phyloP scores from a whole-genome alignment of 163 green algal genomes.

The Coccomyxa subellipsoidea region DNA sequence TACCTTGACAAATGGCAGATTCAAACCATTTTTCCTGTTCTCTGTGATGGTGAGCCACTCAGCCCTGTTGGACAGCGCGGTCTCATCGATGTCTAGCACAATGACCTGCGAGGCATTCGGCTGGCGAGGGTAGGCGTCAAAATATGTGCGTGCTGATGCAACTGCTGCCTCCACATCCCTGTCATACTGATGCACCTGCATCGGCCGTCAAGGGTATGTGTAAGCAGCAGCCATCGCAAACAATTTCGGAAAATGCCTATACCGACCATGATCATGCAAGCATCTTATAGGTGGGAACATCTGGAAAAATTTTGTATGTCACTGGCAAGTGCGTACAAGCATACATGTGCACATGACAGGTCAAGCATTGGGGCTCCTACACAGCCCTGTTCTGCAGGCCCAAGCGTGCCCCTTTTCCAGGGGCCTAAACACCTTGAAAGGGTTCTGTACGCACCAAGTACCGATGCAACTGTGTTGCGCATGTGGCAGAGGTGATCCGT shows the following conservation, averaged over 20 bases:
- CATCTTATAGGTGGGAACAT: too few relatives aligned
- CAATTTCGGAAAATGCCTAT: too few relatives aligned
- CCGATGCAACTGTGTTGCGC: background rate
- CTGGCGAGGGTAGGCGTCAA: background rate
- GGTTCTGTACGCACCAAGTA: background rate
- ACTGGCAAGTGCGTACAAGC: too few relatives aligned
- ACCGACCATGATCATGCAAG: too few relatives aligned
- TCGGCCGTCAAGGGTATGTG: background rate
- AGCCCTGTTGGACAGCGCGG: constrained; percentile 50
- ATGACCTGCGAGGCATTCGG: constrained; percentile 16
- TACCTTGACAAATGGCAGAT: background rate
- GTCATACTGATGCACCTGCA: constrained; percentile 29
- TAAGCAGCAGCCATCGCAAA: background rate
- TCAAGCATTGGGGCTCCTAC: too few relatives aligned
- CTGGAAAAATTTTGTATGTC: too few relatives aligned
- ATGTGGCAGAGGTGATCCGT: background rate
- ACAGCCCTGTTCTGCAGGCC: too few relatives aligned
- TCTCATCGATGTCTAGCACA: constrained; percentile 71
- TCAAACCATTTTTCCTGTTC: background rate
- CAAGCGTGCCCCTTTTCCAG: too few relatives aligned
- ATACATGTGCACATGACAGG: too few relatives aligned
- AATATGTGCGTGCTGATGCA: constrained; percentile 13
- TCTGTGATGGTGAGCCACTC: background rate
- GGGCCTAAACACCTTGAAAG: too few relatives aligned
- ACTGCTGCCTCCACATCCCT: constrained; percentile 20